Base-by-base conservation (phyloP, 805 yeast species). In the Saccharomycopsis fermentans region DNA sequence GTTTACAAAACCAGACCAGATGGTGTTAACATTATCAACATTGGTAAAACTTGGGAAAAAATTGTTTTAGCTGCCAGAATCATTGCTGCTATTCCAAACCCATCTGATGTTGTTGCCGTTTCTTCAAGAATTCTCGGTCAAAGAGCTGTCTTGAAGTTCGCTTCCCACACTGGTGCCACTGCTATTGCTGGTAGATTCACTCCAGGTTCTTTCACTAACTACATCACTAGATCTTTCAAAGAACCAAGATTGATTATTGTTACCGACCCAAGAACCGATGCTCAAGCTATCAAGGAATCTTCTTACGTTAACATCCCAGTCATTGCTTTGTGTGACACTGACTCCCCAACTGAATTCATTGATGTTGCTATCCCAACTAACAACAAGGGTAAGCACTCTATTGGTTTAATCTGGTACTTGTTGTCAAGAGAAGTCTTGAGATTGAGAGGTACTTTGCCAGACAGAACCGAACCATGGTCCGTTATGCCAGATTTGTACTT, bases 141-240 rank as follows among this genome's bases (percentile, higher is more conserved):
- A 84, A 94, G 99, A 84, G 99, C 99, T 75, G 99, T 92, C 70
- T 86, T 94, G 79, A 94, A 94, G 84, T 94, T 87, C 75, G 97
- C 99, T 75, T 89, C 97, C 72, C 98, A 94, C 91, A 91, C 98
- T 72, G 98, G 98, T 80, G 97, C 99, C 70, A 92, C 98, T 70
- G 91, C 99, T 77, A 92, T 94, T 81, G 99, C 99, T 72, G 99
- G 99, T 81, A 90, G 99, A 84, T 94, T 94, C 88, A 94, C 99
- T 73, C 99, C 99, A 81, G 99, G 99, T 89, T 86, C 87, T 83
- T 94, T 94, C 94, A 94, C 99, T 77, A 94, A 94, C 84, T 94
- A 94, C 84, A 94, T 92, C 84, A 94, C 99, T 80, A 92, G 97
- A 82, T 90, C 97, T 71, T 94, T 94, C 97, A 94, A 92, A 83